phyloP scores from a whole-genome alignment of 208 protist species.

The Perkinsela sp. region DNA sequence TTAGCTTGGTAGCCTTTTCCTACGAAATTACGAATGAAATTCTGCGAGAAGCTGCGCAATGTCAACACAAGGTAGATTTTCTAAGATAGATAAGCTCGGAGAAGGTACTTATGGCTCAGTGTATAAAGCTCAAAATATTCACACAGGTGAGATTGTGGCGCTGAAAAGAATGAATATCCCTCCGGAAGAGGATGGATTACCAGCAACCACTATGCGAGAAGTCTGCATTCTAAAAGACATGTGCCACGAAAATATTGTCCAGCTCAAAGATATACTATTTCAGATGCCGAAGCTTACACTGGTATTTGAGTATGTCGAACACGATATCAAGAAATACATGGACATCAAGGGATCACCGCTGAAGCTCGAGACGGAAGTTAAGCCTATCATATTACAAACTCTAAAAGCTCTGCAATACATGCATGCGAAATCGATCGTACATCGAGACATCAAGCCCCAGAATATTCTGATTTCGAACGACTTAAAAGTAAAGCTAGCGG shows the following conservation, averaged over 20 bases:
- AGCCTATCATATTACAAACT: slow-evolving; percentile 34
- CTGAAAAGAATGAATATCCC: slow-evolving; percentile 57
- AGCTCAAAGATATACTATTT: slow-evolving; percentile 79
- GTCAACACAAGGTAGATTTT: slow-evolving; percentile 41
- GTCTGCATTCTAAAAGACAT: slow-evolving; percentile 76
- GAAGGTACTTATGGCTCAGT: slow-evolving; percentile 89
- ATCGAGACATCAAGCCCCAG: slow-evolving; percentile 65
- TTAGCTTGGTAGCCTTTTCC: no score
- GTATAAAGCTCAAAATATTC: slow-evolving; percentile 72
- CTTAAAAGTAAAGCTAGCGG: slow-evolving; percentile 30
- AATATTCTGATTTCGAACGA: slow-evolving; percentile 47
- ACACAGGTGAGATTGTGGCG: slow-evolving; percentile 33
- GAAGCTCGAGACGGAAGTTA: slow-evolving; percentile 16
- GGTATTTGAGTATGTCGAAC: slow-evolving; percentile 85
- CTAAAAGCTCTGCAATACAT: slow-evolving; percentile 33
- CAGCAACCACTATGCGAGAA: slow-evolving; percentile 61
- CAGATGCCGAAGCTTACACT: slow-evolving; percentile 81
- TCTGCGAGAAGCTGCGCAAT: no score
- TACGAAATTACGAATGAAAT: no score
- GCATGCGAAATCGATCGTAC: slow-evolving; percentile 36
- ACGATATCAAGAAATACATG: slow-evolving; percentile 83
- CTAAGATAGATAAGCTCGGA: slow-evolving; percentile 77
- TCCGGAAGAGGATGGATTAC: slow-evolving; percentile 58
- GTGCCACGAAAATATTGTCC: slow-evolving; percentile 68
- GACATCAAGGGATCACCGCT: slow-evolving; percentile 18